Conservation (phyloP, 345 rosid species). For the Ricinus communis region DNA sequence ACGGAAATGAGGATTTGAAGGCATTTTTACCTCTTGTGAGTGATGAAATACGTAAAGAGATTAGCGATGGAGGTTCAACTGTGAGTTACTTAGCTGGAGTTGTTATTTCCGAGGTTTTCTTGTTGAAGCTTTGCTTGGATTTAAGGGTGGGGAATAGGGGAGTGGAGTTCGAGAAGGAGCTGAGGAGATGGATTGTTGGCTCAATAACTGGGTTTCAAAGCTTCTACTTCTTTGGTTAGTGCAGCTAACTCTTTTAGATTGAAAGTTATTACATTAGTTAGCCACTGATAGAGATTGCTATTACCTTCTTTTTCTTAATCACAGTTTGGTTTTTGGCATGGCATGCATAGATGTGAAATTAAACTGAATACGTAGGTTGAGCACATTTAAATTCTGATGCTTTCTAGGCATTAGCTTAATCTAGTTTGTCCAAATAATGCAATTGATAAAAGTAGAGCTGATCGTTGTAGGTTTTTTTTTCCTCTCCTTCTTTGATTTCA, state of each 20-base stretch:
- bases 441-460: not conserved
- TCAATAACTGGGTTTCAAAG: conserved; percentile 44
- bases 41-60: conserved; percentile 26
- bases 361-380: not conserved
- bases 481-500: not conserved
- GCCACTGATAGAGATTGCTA: not conserved
- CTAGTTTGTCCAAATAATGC: not conserved
- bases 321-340: not conserved
- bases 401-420: not conserved
- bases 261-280: conserved; percentile 1
- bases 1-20: conserved; percentile 24
- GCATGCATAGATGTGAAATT: not conserved
- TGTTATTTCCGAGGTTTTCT: conserved; percentile 45
- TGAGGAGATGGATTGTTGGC: conserved; percentile 50
- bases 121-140: conserved; percentile 52
- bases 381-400: not conserved
- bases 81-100: conserved; percentile 48
- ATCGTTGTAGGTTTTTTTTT: not conserved
- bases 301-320: not conserved
- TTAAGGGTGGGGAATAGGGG: conserved; percentile 23
- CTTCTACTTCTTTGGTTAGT: conserved; percentile 54
- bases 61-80: conserved; percentile 30
- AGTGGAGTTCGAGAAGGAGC: conserved; percentile 38
- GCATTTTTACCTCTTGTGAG: conserved; percentile 43
- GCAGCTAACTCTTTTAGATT: not conserved